Conservation (phyloP, 257 asterid genomes). For the Ocimum tenuiflorum region DNA sequence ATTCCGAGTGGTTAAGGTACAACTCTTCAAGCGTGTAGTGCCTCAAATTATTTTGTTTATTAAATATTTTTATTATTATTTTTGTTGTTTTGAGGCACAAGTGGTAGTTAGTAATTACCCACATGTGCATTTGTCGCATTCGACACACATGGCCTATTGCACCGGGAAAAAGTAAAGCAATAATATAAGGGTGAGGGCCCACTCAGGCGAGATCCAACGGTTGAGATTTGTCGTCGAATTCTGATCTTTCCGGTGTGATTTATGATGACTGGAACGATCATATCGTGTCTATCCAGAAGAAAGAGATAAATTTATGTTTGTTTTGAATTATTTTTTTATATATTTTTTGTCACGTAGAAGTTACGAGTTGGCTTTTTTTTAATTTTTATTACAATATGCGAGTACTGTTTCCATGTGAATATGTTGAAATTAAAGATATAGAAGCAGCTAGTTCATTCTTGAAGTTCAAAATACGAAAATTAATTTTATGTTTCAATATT, state of each 20-base stretch:
- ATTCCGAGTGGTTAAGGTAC: slow-evolving; percentile 28
- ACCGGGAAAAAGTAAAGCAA: too few relatives aligned
- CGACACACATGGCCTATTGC: too few relatives aligned
- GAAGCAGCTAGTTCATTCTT: background rate
- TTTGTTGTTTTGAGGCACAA: too few relatives aligned
- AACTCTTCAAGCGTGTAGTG: slow-evolving; percentile 21
- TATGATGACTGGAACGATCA: background rate
- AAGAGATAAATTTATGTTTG: background rate
- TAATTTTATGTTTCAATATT: background rate
- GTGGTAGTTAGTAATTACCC: too few relatives aligned
- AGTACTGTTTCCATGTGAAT: background rate
- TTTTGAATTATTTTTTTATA: background rate
- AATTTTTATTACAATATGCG: background rate
- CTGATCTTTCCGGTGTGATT: background rate
- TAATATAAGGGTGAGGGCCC: too few relatives aligned
- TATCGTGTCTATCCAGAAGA: background rate
- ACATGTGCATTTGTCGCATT: too few relatives aligned
- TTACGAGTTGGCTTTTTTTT: background rate
- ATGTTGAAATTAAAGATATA: background rate
- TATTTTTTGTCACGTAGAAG: too few relatives aligned
- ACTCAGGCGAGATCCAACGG: background rate
- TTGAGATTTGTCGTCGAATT: background rate
- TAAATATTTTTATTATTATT: too few relatives aligned
- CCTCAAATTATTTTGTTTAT: background rate
- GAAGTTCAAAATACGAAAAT: background rate